A percentile compares a stretch with the other conserved stretches of the same genome.
These are phyloP conservation scores for Calonectria leucothoes DNA, from an alignment of 2,329 filamentous ascomycete species.

Conservation along the genomic window DNA sequence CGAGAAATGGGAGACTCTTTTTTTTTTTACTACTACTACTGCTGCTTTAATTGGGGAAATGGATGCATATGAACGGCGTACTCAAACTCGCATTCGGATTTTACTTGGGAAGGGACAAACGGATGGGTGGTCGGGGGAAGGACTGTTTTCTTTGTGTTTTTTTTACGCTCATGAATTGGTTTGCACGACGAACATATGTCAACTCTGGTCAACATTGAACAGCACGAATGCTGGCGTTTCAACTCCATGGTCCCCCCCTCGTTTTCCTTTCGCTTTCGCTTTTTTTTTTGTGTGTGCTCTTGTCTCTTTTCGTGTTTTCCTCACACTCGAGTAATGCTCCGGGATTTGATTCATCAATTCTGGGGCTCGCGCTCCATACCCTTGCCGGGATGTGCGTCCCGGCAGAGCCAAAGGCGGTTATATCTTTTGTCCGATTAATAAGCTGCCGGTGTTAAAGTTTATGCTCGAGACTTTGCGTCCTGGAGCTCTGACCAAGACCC, in stretches of 20 bases:
- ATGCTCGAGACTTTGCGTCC: neutral
- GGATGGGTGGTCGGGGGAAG: too few relatives aligned
- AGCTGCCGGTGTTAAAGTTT: conserved; percentile 1
- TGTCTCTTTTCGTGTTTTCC: neutral
- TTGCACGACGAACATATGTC: conserved; percentile 26
- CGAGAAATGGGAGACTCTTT: conserved; percentile 26
- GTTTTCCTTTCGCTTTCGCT: neutral
- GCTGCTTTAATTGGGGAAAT: neutral
- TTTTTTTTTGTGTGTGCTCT: neutral
- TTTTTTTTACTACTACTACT: conserved; percentile 24
- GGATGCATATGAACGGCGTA: conserved; percentile 5
- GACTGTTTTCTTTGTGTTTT: neutral
- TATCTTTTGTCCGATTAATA: conserved; percentile 9
- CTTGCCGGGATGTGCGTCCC: neutral
- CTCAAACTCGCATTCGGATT: neutral
- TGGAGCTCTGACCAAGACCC: neutral
- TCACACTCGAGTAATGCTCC: neutral
- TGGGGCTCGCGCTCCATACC: neutral
- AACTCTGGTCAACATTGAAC: conserved; percentile 27
- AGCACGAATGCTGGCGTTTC: conserved; percentile 26
- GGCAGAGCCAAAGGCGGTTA: neutral
- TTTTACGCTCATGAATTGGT: neutral
- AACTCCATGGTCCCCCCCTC: conserved; percentile 17
- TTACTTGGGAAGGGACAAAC: neutral
- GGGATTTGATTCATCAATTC: neutral